These are phyloP conservation scores for Pholiota microspora DNA, from an alignment of 768 basidiomycete genomes.

Conservation along the genomic window DNA sequence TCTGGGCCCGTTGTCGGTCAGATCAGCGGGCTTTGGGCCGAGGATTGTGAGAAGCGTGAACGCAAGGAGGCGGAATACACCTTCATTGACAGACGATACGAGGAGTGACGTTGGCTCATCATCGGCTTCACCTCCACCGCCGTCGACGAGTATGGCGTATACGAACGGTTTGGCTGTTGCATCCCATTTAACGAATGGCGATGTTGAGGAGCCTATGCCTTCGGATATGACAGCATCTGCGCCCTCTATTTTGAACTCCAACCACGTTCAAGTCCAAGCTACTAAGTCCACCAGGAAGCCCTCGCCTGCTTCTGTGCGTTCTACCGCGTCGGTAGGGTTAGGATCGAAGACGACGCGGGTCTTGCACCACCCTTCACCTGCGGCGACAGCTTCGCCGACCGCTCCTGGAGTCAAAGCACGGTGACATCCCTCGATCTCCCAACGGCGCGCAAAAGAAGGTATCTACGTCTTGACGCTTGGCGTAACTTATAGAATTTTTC, in stretches of 20 bases:
- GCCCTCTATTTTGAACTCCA: background rate
- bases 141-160: background rate
- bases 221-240: background rate
- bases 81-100: background rate
- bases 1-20: conserved; percentile 12
- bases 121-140: background rate
- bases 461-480: no score
- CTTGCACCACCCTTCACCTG: background rate
- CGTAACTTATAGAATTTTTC: background rate
- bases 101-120: background rate
- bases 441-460: no score
- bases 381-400: background rate
- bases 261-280: background rate
- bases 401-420: background rate
- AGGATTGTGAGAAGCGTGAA: conserved; percentile 59
- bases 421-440: background rate
- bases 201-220: background rate
- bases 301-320: no score
- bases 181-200: background rate
- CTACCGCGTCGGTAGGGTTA: background rate
- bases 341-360: background rate
- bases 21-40: conserved; percentile 35
- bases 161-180: background rate
- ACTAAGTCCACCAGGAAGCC: background rate
- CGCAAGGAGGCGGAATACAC: conserved; percentile 24